Base-by-base conservation (phyloP, 2,329 filamentous ascomycete genomes). In the Tolypocladium ophioglossoides region DNA sequence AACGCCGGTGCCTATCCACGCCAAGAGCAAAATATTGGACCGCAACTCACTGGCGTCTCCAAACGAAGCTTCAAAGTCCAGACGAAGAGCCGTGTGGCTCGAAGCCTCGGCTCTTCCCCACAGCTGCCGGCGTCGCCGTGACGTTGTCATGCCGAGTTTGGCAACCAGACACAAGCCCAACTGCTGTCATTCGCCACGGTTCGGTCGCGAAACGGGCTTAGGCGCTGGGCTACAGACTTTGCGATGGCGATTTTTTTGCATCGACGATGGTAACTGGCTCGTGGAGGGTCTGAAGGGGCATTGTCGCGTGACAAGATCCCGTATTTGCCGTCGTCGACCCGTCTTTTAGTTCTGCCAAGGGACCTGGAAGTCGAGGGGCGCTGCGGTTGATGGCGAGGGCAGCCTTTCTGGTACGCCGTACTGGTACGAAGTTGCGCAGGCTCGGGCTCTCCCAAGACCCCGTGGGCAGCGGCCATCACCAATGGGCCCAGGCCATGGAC, bases 141-240 rank as follows among this genome's bases (percentile, higher is more conserved):
- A 32, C 48, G 32, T 18, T 22, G 18, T 38, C 34, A 27, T 5
- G 35, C 49, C 49, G 22, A 32, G 35, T 30, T 40, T 24, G 24
- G 49, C 35, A 50, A 50, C 22, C 35, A 22, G 49, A 27, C 49
- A 50, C 49, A 39, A 50, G 49, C 9, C 18, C 34, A 49, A 9
- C 9, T 1, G 22, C 40, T 4, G 30, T 18, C 10, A n/a, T 27
- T 24, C 32, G 35, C 47, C 14, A 4, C 5, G 47, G n/a, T 37
- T 51, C 49, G 49, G 49, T 51, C 35, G 37, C 49, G 12, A 51
- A 51, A 51, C 20, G 24, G 49, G 49, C 27, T 51, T 40, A 51
- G 49, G n/a, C 35, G 22, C 34, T 9, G 35, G 22, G 16, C 20
- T n/a, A 18, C 20, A 11, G 16, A 27, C 2, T 7, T 20, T 51